Conservation (phyloP, 495 filamentous ascomycete species). For the Aspergillus steynii region DNA sequence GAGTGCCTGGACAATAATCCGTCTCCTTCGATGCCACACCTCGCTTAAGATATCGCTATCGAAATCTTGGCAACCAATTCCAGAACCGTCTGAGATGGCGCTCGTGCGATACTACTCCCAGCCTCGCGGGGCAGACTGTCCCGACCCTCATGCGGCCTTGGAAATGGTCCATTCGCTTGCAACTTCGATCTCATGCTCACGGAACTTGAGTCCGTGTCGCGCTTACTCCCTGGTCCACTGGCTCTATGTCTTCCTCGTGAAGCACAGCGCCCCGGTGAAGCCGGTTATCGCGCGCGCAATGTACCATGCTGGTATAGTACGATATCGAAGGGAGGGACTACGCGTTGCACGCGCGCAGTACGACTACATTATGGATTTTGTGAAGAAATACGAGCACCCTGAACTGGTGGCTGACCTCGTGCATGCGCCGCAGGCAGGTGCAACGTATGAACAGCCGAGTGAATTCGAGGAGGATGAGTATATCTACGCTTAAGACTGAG, state of each 20-base stretch:
- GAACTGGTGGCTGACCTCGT: constrained; percentile 31
- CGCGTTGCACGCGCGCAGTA: constrained; percentile 31
- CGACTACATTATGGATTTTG: constrained; percentile 38
- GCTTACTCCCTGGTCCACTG: constrained; percentile 40
- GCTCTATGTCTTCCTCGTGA: constrained; percentile 40
- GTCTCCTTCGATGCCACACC: constrained; percentile 39
- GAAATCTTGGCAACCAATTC: constrained; percentile 32
- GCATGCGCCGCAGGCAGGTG: constrained; percentile 11
- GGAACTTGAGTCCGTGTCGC: constrained; percentile 33
- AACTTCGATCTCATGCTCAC: constrained; percentile 32
- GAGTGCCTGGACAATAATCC: constrained; percentile 34
- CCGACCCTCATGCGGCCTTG: constrained; percentile 40
- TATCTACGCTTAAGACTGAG: neutral
- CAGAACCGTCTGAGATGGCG: constrained; percentile 31
- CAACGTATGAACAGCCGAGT: neutral
- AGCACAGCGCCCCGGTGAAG: constrained; percentile 40
- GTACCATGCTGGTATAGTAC: constrained; percentile 48
- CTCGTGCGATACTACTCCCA: constrained; percentile 33
- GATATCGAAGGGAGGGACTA: constrained; percentile 34
- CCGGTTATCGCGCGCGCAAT: constrained; percentile 42
- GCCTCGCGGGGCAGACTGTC: constrained; percentile 20
- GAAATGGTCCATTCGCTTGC: constrained; percentile 44
- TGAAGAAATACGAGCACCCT: constrained; percentile 35
- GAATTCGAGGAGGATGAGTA: neutral
- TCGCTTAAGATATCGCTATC: constrained; percentile 41